Evolutionary conservation across 352 stramenopile genomes (phyloP).

Genomic region (Phytopythium vexans): DNA sequence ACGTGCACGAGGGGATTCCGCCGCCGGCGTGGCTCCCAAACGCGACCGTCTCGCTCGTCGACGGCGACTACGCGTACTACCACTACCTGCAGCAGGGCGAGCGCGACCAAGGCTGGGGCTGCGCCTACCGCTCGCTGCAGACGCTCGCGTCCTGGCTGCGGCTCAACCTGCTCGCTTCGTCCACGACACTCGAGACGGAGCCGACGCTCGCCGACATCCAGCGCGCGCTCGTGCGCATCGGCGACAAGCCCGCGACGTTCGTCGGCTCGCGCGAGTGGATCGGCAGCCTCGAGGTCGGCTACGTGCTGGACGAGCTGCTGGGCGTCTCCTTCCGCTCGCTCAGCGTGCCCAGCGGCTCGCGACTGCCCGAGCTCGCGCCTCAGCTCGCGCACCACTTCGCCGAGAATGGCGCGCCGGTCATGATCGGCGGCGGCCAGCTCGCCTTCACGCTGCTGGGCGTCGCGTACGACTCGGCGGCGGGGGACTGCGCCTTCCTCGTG

Average conservation of each 20-base stretch:
- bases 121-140: slow-evolving; percentile 84
- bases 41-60: slow-evolving; percentile 41
- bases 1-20: slow-evolving; percentile 67
- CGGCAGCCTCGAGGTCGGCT: slow-evolving; percentile 81
- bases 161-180: slow-evolving; percentile 58
- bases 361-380: slow-evolving; percentile 54
- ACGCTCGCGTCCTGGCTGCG: slow-evolving; percentile 81
- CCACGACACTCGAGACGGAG: slow-evolving; percentile 8
- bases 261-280: slow-evolving; percentile 79
- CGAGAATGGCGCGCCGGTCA: slow-evolving; percentile 77
- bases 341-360: slow-evolving; percentile 49
- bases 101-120: slow-evolving; percentile 89
- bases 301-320: slow-evolving; percentile 73
- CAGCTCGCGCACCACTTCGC: slow-evolving; percentile 77
- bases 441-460: slow-evolving; percentile 84
- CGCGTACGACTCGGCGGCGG: slow-evolving; percentile 54
- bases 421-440: slow-evolving; percentile 81
- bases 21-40: slow-evolving; percentile 26
- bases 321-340: slow-evolving; percentile 72
- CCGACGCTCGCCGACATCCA: slow-evolving; percentile 77
- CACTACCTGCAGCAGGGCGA: slow-evolving; percentile 81
- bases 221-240: slow-evolving; percentile 68
- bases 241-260: slow-evolving; percentile 74
- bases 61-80: slow-evolving; percentile 82
- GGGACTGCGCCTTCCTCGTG: slow-evolving; percentile 72